Evolutionary conservation across 2,329 filamentous ascomycete genomes (phyloP), one percentile per base, ranked within the genome.

Genomic region (Talaromyces sp.): DNA sequence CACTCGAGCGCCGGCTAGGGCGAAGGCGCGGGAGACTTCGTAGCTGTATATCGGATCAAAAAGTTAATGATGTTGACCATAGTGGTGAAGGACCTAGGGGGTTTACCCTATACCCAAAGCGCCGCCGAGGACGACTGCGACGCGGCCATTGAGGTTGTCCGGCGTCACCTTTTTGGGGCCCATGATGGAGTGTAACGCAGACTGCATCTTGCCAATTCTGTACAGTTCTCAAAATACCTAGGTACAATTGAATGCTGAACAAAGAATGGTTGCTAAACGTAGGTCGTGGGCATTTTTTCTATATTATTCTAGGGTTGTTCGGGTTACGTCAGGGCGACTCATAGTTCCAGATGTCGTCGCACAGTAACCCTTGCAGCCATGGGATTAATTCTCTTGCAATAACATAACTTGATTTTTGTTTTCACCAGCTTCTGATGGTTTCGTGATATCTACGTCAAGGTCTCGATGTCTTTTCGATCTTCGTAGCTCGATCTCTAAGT

Each of bases 101-200:
- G n/a, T 8, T 11, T 43, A 74, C 72, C 78, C 77, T 34, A 81
- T 80, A 15, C 78, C 78, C 6, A 75, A 63, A 7, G 78, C 75
- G 11, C 79, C 78, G 8, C 79, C 79, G 0, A 76, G 77, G 1
- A 80, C 75, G 7, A 80, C 64, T 43, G 78, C 79, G 7, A 78
- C 74, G 17, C 76, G 72, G 25, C 77, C 78, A 34, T 72, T 22
- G 34, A 81, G 74, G 47, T 62, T 59, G 56, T 78, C 69, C 5
- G 77, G 72, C 0, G 78, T 73, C 10, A 77, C 68, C 53, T 75
- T 72, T 27, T 74, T 75, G 0, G 79, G 78, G 1, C 79, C 79
- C 34, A 79, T 68, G 31, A 77, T 68, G 17, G 73, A 75, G 47
- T 77, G 74, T 13, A 81, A 73, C 38, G 75, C 67, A 1, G 79